Conservation (phyloP, 805 yeast species). For the Alloascoidea africana region DNA sequence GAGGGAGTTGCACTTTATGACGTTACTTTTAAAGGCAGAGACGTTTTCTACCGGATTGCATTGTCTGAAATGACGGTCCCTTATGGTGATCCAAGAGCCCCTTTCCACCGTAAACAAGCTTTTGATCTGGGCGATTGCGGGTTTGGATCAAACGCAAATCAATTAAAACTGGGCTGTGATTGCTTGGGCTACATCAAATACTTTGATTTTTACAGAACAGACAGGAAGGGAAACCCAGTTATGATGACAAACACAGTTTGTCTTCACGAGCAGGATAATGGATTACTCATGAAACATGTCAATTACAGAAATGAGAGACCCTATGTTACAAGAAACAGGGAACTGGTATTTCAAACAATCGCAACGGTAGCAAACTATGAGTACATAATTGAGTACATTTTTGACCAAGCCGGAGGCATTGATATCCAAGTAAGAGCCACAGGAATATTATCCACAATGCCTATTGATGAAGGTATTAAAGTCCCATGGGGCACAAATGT, state of each 20-base stretch:
- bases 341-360: constrained; percentile 64
- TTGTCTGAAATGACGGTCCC: constrained; percentile 82
- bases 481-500: constrained; percentile 61
- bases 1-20: constrained; percentile 72
- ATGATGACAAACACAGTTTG: constrained; percentile 58
- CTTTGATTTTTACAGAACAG: constrained; percentile 43
- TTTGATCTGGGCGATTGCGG: constrained; percentile 81
- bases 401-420: constrained; percentile 67
- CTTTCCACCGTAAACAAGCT: constrained; percentile 77
- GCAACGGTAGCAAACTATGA: constrained; percentile 81
- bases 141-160: constrained; percentile 60
- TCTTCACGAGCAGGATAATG: constrained; percentile 76
- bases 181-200: constrained; percentile 71
- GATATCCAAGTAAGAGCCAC: constrained; percentile 74
- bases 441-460: constrained; percentile 77
- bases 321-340: constrained; percentile 62
- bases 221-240: constrained; percentile 44
- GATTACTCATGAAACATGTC: constrained; percentile 64
- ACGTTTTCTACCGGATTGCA: constrained; percentile 51
- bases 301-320: constrained; percentile 76
- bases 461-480: constrained; percentile 50
- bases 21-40: constrained; percentile 61
- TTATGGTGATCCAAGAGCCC: constrained; percentile 74
- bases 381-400: constrained; percentile 55
- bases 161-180: constrained; percentile 61